Conservation (phyloP, 768 basidiomycete species). For the Boletus reticulatus region DNA sequence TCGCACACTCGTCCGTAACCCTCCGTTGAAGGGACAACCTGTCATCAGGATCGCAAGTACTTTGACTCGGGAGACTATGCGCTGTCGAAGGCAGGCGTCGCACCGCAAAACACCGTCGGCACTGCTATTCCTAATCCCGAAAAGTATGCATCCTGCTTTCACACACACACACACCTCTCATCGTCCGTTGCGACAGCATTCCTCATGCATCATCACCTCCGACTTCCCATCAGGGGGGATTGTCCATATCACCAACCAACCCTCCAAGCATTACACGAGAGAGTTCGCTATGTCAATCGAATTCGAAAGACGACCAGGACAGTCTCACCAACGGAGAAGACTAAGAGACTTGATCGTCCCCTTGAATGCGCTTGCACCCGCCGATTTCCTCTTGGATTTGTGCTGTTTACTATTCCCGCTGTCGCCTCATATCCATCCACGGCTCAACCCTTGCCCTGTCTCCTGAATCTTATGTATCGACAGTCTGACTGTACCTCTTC, state of each 20-base stretch:
- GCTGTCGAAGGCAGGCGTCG: slow-evolving; percentile 89
- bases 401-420: slow-evolving; percentile 21
- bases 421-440: slow-evolving; percentile 20
- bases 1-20: neutral
- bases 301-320: slow-evolving; percentile 12
- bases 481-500: slow-evolving; percentile 9
- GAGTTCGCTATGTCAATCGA: slow-evolving; percentile 37
- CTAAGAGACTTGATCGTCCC: slow-evolving; percentile 12
- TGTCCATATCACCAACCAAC: slow-evolving; percentile 77
- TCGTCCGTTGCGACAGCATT: slow-evolving; percentile 51
- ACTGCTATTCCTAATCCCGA: slow-evolving; percentile 98
- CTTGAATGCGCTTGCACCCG: slow-evolving; percentile 1
- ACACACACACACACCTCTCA: neutral
- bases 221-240: slow-evolving; percentile 46
- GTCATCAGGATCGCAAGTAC: slow-evolving; percentile 91
- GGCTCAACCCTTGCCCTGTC: slow-evolving; percentile 16
- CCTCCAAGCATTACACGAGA: slow-evolving; percentile 67
- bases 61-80: slow-evolving; percentile 99
- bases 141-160: slow-evolving; percentile 55
- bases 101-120: slow-evolving; percentile 86
- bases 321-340: slow-evolving; percentile 8
- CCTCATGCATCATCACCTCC: slow-evolving; percentile 84
- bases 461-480: slow-evolving; percentile 13
- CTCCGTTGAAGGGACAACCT: slow-evolving; percentile 9
- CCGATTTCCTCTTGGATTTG: slow-evolving; percentile 3